phyloP scores from a whole-genome alignment of 257 asterid genomes.

The Mentha longifolia region DNA sequence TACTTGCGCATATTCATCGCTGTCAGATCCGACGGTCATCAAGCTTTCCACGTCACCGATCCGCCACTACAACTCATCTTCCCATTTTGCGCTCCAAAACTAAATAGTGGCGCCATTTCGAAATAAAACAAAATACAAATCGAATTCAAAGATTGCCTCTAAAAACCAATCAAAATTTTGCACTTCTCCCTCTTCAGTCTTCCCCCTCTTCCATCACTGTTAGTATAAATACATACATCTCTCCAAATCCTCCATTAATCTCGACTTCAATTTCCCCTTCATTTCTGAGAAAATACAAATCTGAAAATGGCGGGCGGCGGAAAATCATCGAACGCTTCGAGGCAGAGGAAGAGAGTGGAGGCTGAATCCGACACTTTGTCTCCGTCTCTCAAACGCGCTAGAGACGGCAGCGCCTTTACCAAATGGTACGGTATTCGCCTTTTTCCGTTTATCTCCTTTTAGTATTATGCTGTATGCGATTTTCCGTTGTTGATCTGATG shows the following conservation, averaged over 20 bases:
- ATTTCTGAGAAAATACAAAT: neutral
- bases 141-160: conserved; percentile 27
- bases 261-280: neutral
- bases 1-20: neutral
- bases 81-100: conserved; percentile 31
- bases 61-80: neutral
- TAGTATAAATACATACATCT: conserved; percentile 26
- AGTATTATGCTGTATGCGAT: neutral
- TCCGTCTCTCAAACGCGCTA: conserved; percentile 74
- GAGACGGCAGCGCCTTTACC: conserved; percentile 86
- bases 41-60: conserved; percentile 16
- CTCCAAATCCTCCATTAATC: neutral
- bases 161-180: conserved; percentile 15
- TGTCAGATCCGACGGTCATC: conserved; percentile 27
- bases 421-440: conserved; percentile 77
- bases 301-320: conserved; percentile 56
- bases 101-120: conserved; percentile 35
- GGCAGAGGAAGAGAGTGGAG: conserved; percentile 70
- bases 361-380: conserved; percentile 48
- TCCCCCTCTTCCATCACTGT: neutral
- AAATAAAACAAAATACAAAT: neutral
- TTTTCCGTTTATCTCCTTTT: neutral
- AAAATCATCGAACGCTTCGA: conserved; percentile 49
- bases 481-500: neutral
- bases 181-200: conserved; percentile 6